Evolutionary conservation across 2,329 filamentous ascomycete species (phyloP), one percentile per base, ranked within the genome.

Genomic region (Fusarium lateritium): DNA sequence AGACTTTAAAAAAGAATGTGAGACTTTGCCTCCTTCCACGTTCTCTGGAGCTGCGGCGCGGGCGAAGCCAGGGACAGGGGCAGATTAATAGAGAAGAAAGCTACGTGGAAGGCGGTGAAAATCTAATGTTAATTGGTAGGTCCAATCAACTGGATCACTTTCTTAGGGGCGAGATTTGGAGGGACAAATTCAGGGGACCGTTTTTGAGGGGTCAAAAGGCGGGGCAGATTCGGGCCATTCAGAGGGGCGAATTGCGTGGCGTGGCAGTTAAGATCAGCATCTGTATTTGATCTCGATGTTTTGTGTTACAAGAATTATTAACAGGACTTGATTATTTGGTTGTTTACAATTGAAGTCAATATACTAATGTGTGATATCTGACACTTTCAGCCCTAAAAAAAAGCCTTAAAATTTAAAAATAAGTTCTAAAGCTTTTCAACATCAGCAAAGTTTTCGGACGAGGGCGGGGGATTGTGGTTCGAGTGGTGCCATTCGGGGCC

Each of bases 51-150:
- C 39, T 47, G 58, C 58, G 53, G 60, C 57, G 56, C 45, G 40
- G 51, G 31, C 33, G 17, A n/a, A 38, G 21, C 13, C 21, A 49
- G 56, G 28, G 36, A 63, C 62, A 61, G 53, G 59, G 57, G 42
- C 33, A 56, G 36, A 9, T 17, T 24, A 38, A 43, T 43, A 14
- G 21, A 40, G 49, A 40, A 47, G 39, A 52, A 58, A 67, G 70
- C 66, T 63, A 72, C 70, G 56, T 73, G 66, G 71, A 74, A 74
- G 68, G 72, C 72, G 70, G 72, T 74, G 72, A 73, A 74, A 71
- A 65, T 65, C 42, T 45, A 59, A 53, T 45, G 55, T 62, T 56
- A 62, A 63, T 49, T 63, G 43, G 43, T n/a, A 56, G n/a, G n/a
- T 21, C 60, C 58, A 63, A 63, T 63, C 28, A 31, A 31, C 28